These are phyloP conservation scores for Pichia membranifaciens DNA, from an alignment of 805 yeast genomes.

Conservation along the genomic window DNA sequence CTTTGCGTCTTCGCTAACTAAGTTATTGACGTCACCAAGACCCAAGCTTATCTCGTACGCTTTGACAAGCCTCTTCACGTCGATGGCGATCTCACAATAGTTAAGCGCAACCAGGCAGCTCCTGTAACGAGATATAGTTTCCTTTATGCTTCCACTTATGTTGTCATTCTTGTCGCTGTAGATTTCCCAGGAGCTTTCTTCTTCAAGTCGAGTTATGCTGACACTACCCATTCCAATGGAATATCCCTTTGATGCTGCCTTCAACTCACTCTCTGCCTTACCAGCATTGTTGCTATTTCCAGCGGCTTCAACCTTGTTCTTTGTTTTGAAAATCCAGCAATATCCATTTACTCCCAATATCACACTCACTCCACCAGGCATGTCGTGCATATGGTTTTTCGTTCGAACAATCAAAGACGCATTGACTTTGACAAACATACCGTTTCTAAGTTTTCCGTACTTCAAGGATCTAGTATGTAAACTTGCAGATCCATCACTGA, in stretches of 20 bases:
- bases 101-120: slow-evolving; percentile 80
- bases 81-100: slow-evolving; percentile 80
- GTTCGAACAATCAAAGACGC: slow-evolving; percentile 77
- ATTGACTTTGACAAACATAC: slow-evolving; percentile 76
- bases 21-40: slow-evolving; percentile 60
- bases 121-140: slow-evolving; percentile 76
- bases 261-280: slow-evolving; percentile 35
- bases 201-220: slow-evolving; percentile 81
- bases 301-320: slow-evolving; percentile 18
- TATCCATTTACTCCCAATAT: slow-evolving; percentile 94
- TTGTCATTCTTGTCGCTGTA: slow-evolving; percentile 83
- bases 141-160: slow-evolving; percentile 56
- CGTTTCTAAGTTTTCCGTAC: slow-evolving; percentile 93
- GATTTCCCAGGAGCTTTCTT: slow-evolving; percentile 85
- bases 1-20: slow-evolving; percentile 70
- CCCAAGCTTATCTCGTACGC: slow-evolving; percentile 90
- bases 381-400: slow-evolving; percentile 76
- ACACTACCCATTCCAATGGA: slow-evolving; percentile 55
- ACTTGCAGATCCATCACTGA: slow-evolving; percentile 86
- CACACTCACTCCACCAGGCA: slow-evolving; percentile 92
- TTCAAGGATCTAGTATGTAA: slow-evolving; percentile 92
- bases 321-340: slow-evolving; percentile 81
- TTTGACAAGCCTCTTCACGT: slow-evolving; percentile 68
- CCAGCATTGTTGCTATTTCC: background rate
- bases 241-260: slow-evolving; percentile 31